Evolutionary conservation across 495 filamentous ascomycete genomes (phyloP), one percentile per base, ranked within the genome.

Genomic region (Aspergillus mulundensis): DNA sequence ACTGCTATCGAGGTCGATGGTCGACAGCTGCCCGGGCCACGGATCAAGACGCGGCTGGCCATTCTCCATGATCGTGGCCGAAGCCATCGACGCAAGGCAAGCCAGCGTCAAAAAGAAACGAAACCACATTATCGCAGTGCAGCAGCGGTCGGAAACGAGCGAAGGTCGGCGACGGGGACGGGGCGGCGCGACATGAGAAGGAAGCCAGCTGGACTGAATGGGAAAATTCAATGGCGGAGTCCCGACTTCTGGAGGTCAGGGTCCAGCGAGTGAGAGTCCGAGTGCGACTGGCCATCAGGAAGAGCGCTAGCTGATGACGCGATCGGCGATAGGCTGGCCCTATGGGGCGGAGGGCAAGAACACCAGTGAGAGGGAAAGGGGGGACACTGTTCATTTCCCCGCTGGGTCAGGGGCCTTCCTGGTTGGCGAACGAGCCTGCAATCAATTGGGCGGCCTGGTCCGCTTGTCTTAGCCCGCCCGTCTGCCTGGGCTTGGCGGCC

Each of bases 61-160:
- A 66, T 88, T 88, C 54, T 87, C 75, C 19, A 86, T 68, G 61
- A 87, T 87, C 12, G 78, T 84, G 14, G 70, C 70, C 23, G 62
- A 56, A 34, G 57, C 62, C 18, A 40, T 10, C 0, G 61, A 58
- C 63, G 25, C 61, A 66, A 44, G 68, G 45, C 1, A 58, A 11
- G 38, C 3, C 3, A 21, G 11, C 54, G 25, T 14, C 19, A 51
- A 36, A 8, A 36, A 20, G 15, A 38, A 14, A 24, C 6, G 38
- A 7, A 41, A 50, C 51, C 67, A 19, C 61, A 61, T 58, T 53
- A 57, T 62, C n/a, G n/a, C n/a, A 41, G 56, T 62, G 32, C 61
- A 58, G 7, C 59, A 32, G n/a, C 23, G 15, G 43, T 71, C 66
- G 70, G n/a, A 49, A 40, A 32, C 34, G 53, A 49, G 18, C 32